Evolutionary conservation across 805 yeast genomes (phyloP), one percentile per base, ranked within the genome.

Genomic region (Myxozyma geophila): DNA sequence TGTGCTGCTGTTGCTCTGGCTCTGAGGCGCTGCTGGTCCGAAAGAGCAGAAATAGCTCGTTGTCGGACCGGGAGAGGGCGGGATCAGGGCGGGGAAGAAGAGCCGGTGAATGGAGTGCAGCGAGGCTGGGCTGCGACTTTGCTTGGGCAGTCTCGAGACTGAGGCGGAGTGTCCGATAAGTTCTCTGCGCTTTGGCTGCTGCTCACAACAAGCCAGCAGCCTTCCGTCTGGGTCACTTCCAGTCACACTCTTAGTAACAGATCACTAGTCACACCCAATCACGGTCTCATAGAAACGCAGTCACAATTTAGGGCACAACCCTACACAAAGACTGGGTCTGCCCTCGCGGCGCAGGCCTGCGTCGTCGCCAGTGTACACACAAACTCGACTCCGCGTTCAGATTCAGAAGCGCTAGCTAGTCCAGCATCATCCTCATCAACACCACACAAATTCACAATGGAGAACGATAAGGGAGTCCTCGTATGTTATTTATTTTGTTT

Each of bases 401-500:
- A 28, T 28, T 28, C 28, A 28, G 28, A 28, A 28, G 28, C 28
- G 28, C 28, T 28, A 28, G 28, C 28, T 28, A 28, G 21, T 39
- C 47, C 47, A 46, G 54, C 39, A 28, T n/a, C 52, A 33, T 19
- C 40, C 37, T 28, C 49, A 28, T 23, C 37, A 35, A 33, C 40
- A 51, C 39, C 44, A 58, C 50, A 35, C 6, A 19, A 37, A 13
- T 28, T 35, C 67, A 91, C 83, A 79, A 93, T 93, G 99, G 98
- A 93, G 89, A 93, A 95, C 99, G 98, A 95, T 83, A 92, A 90
- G 87, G 98, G 99, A 83, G 96, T 92, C 87, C 88, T 92, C 85
- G 98, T 91, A 90, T 83, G 97, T 90, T 75, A n/a, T 6, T 15
- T 33, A 8, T 23, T 33, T 19, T 49, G 23, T 33, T 33, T 10